Conservation (phyloP, 1,139 yeast species). For the Groenewaldozyma auringiensis region DNA sequence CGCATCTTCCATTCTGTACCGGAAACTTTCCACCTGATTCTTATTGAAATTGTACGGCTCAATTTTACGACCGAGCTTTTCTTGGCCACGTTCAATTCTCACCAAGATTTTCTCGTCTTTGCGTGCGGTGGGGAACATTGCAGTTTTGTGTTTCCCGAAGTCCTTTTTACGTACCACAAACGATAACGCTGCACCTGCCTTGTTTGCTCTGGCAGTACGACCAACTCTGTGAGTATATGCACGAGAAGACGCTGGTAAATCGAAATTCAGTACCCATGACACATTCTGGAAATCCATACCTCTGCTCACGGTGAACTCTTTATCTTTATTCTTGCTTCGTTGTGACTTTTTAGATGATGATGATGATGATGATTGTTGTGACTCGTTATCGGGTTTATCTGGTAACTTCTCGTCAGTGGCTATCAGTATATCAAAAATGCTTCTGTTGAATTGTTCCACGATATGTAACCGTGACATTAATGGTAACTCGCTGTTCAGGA, state of each 20-base stretch:
- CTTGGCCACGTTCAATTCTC: constrained; percentile 71
- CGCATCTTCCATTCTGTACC: constrained; percentile 96
- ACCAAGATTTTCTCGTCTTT: constrained; percentile 79
- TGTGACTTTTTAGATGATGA: constrained; percentile 13
- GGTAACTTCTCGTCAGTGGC: constrained; percentile 76
- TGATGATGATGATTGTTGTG: constrained; percentile 15
- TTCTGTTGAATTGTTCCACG: constrained; percentile 90
- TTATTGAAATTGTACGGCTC: constrained; percentile 83
- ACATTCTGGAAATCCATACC: constrained; percentile 97
- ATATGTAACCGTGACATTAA: constrained; percentile 88
- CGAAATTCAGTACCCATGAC: constrained; percentile 94
- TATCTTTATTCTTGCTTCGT: constrained; percentile 25
- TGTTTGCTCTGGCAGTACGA: constrained; percentile 96
- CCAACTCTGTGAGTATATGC: constrained; percentile 94
- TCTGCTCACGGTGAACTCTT: constrained; percentile 89
- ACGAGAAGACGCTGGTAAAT: constrained; percentile 82
- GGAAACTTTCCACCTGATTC: constrained; percentile 89
- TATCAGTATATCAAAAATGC: constrained; percentile 75
- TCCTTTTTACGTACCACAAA: constrained; percentile 80
- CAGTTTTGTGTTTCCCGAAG: constrained; percentile 83
- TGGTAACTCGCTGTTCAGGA: constrained; percentile 88
- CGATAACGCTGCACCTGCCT: constrained; percentile 89
- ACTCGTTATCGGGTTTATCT: constrained; percentile 21
- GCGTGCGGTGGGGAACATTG: constrained; percentile 61
- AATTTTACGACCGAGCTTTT: constrained; percentile 48